Conservation (phyloP, 257 asterid genomes). For the Salvia hispanica region DNA sequence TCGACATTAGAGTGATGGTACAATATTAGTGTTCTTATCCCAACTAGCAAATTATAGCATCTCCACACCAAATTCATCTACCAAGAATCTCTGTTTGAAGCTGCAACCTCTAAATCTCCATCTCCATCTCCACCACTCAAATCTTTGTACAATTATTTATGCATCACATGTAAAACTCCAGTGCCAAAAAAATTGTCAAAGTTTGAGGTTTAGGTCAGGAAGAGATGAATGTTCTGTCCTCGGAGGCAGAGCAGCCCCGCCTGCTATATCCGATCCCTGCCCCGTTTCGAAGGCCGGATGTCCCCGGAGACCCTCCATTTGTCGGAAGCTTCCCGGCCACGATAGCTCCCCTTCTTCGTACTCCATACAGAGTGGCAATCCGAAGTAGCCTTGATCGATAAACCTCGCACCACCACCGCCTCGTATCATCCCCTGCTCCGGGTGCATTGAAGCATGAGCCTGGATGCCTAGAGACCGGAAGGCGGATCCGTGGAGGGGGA, state of each 20-base stretch:
- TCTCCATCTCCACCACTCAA: conserved; percentile 26
- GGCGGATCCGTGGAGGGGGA: conserved; percentile 77
- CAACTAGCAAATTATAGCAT: conserved; percentile 18
- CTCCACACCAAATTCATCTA: conserved; percentile 17
- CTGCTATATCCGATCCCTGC: conserved; percentile 45
- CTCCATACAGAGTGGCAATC: conserved; percentile 58
- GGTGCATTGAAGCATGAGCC: conserved; percentile 65
- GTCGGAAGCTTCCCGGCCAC: conserved; percentile 94
- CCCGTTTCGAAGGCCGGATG: conserved; percentile 39
- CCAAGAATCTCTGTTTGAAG: neutral
- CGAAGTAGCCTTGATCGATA: conserved; percentile 61
- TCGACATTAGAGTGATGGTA: neutral
- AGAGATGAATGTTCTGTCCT: conserved; percentile 49
- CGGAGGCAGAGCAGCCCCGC: conserved; percentile 43
- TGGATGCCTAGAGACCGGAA: conserved; percentile 74
- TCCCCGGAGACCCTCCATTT: conserved; percentile 48
- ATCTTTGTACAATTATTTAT: conserved; percentile 44
- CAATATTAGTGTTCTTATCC: neutral
- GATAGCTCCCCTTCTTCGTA: conserved; percentile 63
- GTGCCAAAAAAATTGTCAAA: conserved; percentile 37
- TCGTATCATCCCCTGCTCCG: too few relatives aligned
- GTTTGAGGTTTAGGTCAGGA: conserved; percentile 83
- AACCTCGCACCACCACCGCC: conserved; percentile 43
- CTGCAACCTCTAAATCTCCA: conserved; percentile 3
- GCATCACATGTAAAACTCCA: conserved; percentile 21